These are phyloP conservation scores for Populus deltoides DNA, from an alignment of 345 rosid genomes.

Conservation along the genomic window DNA sequence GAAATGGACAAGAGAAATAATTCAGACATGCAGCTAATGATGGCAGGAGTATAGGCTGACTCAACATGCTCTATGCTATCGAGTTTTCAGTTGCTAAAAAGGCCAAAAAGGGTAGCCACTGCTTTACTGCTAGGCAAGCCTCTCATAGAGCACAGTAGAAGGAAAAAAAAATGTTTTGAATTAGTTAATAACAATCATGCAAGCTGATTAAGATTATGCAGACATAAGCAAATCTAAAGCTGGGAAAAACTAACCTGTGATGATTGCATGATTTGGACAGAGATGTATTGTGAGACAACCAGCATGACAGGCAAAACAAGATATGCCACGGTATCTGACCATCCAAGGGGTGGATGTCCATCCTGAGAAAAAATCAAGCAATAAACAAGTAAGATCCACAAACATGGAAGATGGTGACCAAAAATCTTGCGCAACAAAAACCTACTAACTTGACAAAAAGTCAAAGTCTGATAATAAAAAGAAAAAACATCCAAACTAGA, in stretches of 20 bases:
- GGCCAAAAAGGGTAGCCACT: neutral
- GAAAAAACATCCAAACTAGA: neutral
- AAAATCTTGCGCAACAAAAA: neutral
- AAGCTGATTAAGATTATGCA: neutral
- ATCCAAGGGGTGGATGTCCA: slow-evolving; percentile 97
- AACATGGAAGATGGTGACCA: neutral
- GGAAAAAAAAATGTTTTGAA: neutral
- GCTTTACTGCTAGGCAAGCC: neutral
- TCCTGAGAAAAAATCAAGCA: slow-evolving; percentile 48
- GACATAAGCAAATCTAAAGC: neutral
- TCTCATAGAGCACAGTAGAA: neutral
- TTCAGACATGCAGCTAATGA: neutral
- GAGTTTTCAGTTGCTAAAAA: neutral
- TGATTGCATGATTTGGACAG: slow-evolving; percentile 87
- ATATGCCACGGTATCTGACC: slow-evolving; percentile 88
- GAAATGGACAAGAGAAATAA: neutral
- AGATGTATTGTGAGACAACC: slow-evolving; percentile 70
- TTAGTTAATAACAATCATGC: neutral
- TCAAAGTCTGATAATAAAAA: neutral
- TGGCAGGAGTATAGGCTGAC: neutral
- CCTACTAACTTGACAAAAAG: neutral
- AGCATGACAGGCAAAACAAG: slow-evolving; percentile 79
- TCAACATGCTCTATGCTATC: neutral
- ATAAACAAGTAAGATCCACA: neutral
- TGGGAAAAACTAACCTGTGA: slow-evolving; percentile 55